Evolutionary conservation across 805 yeast species (phyloP), one percentile per base, ranked within the genome.

Genomic region (Starmera pachycereana): DNA sequence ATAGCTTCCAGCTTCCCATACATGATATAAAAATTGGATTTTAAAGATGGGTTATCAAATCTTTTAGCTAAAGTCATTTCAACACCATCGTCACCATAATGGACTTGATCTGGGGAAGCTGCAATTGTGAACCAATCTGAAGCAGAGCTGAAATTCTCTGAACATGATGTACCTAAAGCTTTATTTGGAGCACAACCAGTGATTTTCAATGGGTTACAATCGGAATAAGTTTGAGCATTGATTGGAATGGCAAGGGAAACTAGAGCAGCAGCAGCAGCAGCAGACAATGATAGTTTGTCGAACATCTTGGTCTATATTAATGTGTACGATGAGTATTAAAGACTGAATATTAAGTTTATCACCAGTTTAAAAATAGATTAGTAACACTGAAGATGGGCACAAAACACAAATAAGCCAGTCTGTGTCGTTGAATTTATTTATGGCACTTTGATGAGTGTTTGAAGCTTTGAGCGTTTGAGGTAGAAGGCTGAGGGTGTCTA

Each of bases 11-110:
- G 74, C 47, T 77, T 77, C 43, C 97, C 97, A 59, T 79, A 89
- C 92, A 88, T 84, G 50, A 89, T 74, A 63, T 86, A 86, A 58
- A 82, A 86, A 46, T 80, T 72, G 5, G 95, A 85, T 48, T 69
- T 71, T 40, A 87, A 61, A 6, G 88, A 72, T 4, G 96, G 96
- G 54, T 84, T 82, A 56, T 86, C 92, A 43, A 67, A 78, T 49
- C 80, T 66, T 47, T 78, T 65, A 3, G 71, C 65, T 33, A 89
- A 57, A 2, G 81, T 71, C 49, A 89, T 58, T 32, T 62, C 53
- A 11, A 79, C 60, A n/a, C 97, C 97, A 25, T 72, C 71, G 8
- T 62, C 65, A 8, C 65, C 48, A 49, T 68, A 68, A 38, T 67
- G 70, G 4, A 74, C 57, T 43, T 72, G 54, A 25, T 64, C 57